Percentiles rank a stretch among this genome's conserved stretches.
Evolutionary conservation across 495 filamentous ascomycete species (phyloP).

Genomic region (Penicillium herquei): DNA sequence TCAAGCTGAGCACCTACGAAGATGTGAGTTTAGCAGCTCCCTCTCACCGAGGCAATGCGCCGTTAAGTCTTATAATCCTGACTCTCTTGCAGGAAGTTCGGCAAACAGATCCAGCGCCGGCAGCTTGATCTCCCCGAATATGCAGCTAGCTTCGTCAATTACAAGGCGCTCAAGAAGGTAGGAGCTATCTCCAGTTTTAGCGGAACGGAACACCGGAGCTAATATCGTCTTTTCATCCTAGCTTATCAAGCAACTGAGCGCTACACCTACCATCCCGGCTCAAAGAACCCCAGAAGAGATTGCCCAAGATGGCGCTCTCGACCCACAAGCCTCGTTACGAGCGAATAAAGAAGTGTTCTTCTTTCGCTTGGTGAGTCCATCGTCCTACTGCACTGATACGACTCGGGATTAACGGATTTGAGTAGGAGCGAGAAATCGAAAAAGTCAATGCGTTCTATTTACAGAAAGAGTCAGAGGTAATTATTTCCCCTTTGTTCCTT

Average conservation of each 20-base stretch:
- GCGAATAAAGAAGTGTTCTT: conserved; percentile 99
- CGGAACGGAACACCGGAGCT: background rate
- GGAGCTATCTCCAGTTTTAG: background rate
- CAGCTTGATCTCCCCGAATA: conserved; percentile 99
- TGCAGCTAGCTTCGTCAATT: conserved; percentile 98
- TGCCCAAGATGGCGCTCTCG: conserved; percentile 44
- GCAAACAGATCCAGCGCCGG: conserved; percentile 97
- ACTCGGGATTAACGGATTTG: background rate
- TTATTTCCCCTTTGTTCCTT: conserved; percentile 17
- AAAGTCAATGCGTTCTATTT: conserved; percentile 98
- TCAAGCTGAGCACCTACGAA: conserved; percentile 22
- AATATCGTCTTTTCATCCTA: conserved; percentile 36
- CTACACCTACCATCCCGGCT: conserved; percentile 76
- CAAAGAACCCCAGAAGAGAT: conserved; percentile 60
- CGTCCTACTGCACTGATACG: background rate
- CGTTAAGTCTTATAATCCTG: background rate
- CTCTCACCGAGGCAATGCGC: background rate
- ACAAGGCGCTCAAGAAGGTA: conserved; percentile 98
- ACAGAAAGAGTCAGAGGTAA: conserved; percentile 95
- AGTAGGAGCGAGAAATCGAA: conserved; percentile 91
- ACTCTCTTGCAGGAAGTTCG: conserved; percentile 80
- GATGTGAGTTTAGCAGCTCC: conserved; percentile 27
- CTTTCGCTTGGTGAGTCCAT: conserved; percentile 77
- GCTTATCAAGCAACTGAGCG: conserved; percentile 98
- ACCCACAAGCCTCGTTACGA: conserved; percentile 88